Conservation (phyloP, 225 moss, liverwort and hornwort genomes). For the Lunularia cruciata region DNA sequence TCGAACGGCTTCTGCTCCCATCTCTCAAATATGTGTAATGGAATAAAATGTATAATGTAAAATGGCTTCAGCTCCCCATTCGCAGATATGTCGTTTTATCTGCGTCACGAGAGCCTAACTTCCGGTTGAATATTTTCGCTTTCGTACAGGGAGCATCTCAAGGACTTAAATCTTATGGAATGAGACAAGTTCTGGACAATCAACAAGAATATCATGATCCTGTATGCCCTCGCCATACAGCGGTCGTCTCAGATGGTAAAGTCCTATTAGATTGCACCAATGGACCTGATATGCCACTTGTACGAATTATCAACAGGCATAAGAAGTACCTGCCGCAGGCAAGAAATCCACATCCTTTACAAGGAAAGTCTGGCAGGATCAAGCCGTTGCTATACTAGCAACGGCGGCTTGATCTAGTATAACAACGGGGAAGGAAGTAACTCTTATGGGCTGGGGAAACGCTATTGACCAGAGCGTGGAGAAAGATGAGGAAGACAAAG, state of each 20-base stretch:
- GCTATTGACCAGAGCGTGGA: constrained; percentile 60
- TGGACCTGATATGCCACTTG: constrained; percentile 61
- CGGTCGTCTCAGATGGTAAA: constrained; percentile 61
- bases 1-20: too few relatives aligned
- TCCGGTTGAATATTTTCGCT: neutral
- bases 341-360: constrained; percentile 77
- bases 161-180: constrained; percentile 88
- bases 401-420: constrained; percentile 32
- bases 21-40: neutral
- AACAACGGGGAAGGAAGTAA: constrained; percentile 71
- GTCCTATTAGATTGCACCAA: constrained; percentile 61
- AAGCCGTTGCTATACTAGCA: constrained; percentile 67
- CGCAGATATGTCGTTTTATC: too few relatives aligned
- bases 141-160: constrained; percentile 71
- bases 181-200: constrained; percentile 95
- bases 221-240: constrained; percentile 72
- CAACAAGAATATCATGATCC: constrained; percentile 82
- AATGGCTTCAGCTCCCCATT: too few relatives aligned
- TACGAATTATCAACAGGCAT: constrained; percentile 58
- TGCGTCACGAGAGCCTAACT: too few relatives aligned
- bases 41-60: too few relatives aligned
- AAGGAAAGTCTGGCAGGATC: constrained; percentile 66
- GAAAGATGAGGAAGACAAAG: constrained; percentile 51
- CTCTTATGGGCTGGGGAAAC: constrained; percentile 89
- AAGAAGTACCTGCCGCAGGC: constrained; percentile 70